Evolutionary conservation across 2,329 filamentous ascomycete species (phyloP).

Genomic region (Penicillium sp.): DNA sequence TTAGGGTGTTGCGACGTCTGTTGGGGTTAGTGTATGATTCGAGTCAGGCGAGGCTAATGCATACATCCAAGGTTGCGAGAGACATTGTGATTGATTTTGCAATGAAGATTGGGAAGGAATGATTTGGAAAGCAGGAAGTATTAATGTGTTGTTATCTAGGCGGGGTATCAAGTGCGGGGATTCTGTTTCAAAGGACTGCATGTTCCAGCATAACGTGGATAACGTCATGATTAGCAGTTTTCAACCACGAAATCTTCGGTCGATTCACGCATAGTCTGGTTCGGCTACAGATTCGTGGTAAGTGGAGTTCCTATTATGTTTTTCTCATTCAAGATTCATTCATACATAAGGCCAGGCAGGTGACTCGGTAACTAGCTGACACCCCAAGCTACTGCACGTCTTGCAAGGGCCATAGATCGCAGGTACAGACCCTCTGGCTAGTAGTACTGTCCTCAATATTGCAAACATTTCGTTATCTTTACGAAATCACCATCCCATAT

Average conservation of each 20-base stretch:
- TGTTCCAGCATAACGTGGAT: neutral
- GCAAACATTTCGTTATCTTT: no score
- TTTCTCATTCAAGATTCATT: no score
- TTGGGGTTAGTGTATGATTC: slow-evolving; percentile 1
- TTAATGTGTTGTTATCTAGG: neutral
- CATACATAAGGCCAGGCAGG: no score
- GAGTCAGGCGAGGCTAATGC: neutral
- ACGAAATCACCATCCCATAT: no score
- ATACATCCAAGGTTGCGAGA: slow-evolving; percentile 47
- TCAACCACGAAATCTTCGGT: neutral
- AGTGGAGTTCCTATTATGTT: no score
- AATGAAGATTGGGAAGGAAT: neutral
- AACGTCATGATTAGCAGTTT: neutral
- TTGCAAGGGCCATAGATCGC: no score
- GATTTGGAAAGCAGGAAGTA: neutral
- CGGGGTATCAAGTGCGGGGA: neutral
- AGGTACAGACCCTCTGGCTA: no score
- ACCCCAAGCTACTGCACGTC: no score
- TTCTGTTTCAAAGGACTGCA: neutral
- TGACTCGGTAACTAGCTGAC: no score
- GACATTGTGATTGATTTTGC: neutral
- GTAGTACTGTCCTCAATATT: no score
- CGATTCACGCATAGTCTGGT: no score
- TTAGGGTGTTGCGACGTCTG: slow-evolving; percentile 48
- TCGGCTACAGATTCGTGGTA: no score